Base-by-base conservation (phyloP, 169 alveolate genomes). In the Cryptosporidium sp. region DNA sequence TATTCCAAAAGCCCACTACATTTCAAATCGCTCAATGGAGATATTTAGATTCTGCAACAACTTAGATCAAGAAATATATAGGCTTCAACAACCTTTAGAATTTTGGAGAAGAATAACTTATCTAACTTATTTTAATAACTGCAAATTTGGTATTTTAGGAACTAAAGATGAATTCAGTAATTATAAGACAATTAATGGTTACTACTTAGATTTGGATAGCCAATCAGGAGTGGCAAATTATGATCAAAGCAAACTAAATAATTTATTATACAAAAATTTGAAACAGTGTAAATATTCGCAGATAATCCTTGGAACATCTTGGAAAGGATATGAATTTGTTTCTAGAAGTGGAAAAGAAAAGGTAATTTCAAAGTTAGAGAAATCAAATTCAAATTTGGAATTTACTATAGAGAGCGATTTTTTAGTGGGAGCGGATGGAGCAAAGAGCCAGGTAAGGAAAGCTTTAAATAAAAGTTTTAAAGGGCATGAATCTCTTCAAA, bases 1-100 rank as follows among this genome's bases (percentile, higher is more conserved):
- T 21, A 96, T 93, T 60, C 99, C 99, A 29, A 94, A 95, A 48
- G 98, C 99, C 0, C 99, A 97, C 70, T 96, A 97, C 84, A 92
- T 96, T 84, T 92, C 96, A 86, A 93, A 96, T 60, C 94, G 98
- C 58, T 93, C 98, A 21, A 97, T 97, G 98, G 99, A 97, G 94
- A 33, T 67, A 67, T 39, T 67, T 16, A 21, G 73, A 67, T 67
- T 67, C 29, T 67, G 73, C 0, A 39, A 39, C 26, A 39, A 67
- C 26, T 33, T 67, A 67, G 52, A 67, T 67, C 45, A 67, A 67
- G 52, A 33, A 21, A 39, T 67, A n/a, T 16, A 33, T 67, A 67
- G n/a, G 33, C 23, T 31, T 29, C 73, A 67, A 33, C 73, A 33
- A 37, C 52, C 73, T 37, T 31, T 67, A 8, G 73, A 67, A 67